Evolutionary conservation across 1,139 yeast genomes (phyloP).

Genomic region (Williopsis jadinii): DNA sequence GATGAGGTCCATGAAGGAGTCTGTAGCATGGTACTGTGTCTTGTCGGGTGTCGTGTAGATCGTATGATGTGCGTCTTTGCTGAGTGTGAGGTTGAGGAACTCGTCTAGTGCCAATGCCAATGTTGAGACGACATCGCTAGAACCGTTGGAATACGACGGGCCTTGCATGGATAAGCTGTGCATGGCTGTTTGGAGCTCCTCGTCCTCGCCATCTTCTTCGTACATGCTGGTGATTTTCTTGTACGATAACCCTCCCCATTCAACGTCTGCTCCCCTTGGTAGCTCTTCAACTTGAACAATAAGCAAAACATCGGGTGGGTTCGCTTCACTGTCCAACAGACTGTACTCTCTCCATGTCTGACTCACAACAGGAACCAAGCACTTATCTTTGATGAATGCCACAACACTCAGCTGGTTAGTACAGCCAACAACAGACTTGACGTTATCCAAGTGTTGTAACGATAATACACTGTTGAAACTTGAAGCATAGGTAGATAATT

Average conservation of each 20-base stretch:
- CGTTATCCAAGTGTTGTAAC: slow-evolving; percentile 67
- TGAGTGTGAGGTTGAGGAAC: slow-evolving; percentile 6
- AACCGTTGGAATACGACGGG: slow-evolving; percentile 10
- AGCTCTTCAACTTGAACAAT: slow-evolving; percentile 54
- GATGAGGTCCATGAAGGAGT: slow-evolving; percentile 23
- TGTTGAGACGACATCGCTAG: slow-evolving; percentile 14
- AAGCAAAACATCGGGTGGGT: slow-evolving; percentile 30
- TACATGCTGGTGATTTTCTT: slow-evolving; percentile 32
- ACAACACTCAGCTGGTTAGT: slow-evolving; percentile 37
- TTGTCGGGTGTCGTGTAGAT: slow-evolving; percentile 18
- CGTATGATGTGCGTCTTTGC: slow-evolving; percentile 17
- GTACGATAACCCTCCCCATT: slow-evolving; percentile 67
- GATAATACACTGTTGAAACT: slow-evolving; percentile 44
- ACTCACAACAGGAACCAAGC: slow-evolving; percentile 19
- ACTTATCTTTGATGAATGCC: slow-evolving; percentile 43
- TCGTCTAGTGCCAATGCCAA: slow-evolving; percentile 14
- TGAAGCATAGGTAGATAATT: slow-evolving; percentile 22
- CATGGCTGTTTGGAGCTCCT: slow-evolving; percentile 7
- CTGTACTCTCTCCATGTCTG: slow-evolving; percentile 16
- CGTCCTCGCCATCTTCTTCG: slow-evolving; percentile 36
- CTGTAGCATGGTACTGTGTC: not conserved
- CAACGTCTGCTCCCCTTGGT: slow-evolving; percentile 67
- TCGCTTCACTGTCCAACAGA: slow-evolving; percentile 22
- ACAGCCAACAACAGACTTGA: slow-evolving; percentile 48
- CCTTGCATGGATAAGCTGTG: slow-evolving; percentile 2